Evolutionary conservation across 768 basidiomycete genomes (phyloP), one percentile per base, ranked within the genome.

Genomic region (Lactifluus subvellereus): DNA sequence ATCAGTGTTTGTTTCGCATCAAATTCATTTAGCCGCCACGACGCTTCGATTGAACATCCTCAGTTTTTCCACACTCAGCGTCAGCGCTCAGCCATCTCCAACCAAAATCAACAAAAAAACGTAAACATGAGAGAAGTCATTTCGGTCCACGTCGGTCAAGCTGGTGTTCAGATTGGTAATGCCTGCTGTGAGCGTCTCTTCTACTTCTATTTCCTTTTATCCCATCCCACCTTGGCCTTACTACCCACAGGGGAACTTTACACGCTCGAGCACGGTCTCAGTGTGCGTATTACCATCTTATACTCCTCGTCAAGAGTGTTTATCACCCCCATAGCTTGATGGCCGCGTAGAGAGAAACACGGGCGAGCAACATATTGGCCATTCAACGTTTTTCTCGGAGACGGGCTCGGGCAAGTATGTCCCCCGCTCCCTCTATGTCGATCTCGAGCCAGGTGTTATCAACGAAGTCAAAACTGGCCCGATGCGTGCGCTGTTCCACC

Each of bases 381-480:
- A 98, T 79, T 91, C 90, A 54, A 98, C 96, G 50, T 98, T 99
- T 84, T 99, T 98, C 81, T 94, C 92, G 45, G 96, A 91, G 77
- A 90, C 89, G 54, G 89, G 90, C 69, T 85, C 89, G 51, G 94
- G 94, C 67, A 97, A 97, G 80, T 86, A 94, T 75, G 96, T 97
- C 52, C 97, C 97, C 27, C 87, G 96, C 64, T 96, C 95, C 47
- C 87, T 99, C 69, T 98, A 98, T 79, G 87, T 98, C 67, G 93
- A 95, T 75, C 83, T 94, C 68, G 95, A 98, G 76, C 94, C 95
- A 50, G 91, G 94, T 72, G 94, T 86, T 69, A 88, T 98, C 72
- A 95, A 98, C 74, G 94, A 94, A 71, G 92, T 99, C 74, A 91
- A 92, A 77, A 87, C 83, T 48, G 96, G 96, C 69, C 82, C 86